Evolutionary conservation across 2,329 filamentous ascomycete genomes (phyloP).

Genomic region (Botrytis elliptica): DNA sequence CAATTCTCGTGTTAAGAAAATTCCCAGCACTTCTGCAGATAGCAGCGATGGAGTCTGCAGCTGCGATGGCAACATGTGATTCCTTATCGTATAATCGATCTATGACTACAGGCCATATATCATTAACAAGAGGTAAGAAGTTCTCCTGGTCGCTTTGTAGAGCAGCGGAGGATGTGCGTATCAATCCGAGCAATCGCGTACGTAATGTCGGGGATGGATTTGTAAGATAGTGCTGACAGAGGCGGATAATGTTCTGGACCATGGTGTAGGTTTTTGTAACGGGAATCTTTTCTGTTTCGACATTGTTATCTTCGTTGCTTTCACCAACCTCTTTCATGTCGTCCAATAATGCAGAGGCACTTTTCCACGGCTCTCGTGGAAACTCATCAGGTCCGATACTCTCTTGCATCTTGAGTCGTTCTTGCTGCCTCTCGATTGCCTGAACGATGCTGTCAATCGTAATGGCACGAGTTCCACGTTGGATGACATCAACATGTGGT

Average conservation of each 20-base stretch:
- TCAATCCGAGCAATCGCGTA: constrained; percentile 72
- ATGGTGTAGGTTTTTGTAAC: constrained; percentile 78
- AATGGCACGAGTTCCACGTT: constrained; percentile 41
- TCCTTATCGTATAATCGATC: constrained; percentile 66
- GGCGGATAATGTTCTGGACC: constrained; percentile 74
- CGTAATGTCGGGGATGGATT: constrained; percentile 78
- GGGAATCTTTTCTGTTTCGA: constrained; percentile 51
- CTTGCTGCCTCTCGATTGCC: constrained; percentile 55
- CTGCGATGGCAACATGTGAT: constrained; percentile 66
- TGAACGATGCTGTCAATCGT: constrained; percentile 50
- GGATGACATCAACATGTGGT: constrained; percentile 43
- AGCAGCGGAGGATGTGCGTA: constrained; percentile 68
- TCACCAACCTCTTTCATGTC: constrained; percentile 26
- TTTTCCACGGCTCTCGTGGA: constrained; percentile 40
- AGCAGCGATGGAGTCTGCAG: constrained; percentile 64
- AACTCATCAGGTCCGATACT: constrained; percentile 30
- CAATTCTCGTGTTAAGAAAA: constrained; percentile 75
- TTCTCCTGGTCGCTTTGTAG: constrained; percentile 75
- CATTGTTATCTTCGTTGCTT: constrained; percentile 34
- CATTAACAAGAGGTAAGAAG: constrained; percentile 86
- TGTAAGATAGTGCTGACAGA: constrained; percentile 89
- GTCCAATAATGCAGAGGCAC: constrained; percentile 40
- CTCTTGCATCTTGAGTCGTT: constrained; percentile 26
- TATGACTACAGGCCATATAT: constrained; percentile 81
- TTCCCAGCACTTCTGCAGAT: constrained; percentile 74